Evolutionary conservation across 1,139 yeast genomes (phyloP).

Genomic region (Yamadazyma spencermartinsiae): DNA sequence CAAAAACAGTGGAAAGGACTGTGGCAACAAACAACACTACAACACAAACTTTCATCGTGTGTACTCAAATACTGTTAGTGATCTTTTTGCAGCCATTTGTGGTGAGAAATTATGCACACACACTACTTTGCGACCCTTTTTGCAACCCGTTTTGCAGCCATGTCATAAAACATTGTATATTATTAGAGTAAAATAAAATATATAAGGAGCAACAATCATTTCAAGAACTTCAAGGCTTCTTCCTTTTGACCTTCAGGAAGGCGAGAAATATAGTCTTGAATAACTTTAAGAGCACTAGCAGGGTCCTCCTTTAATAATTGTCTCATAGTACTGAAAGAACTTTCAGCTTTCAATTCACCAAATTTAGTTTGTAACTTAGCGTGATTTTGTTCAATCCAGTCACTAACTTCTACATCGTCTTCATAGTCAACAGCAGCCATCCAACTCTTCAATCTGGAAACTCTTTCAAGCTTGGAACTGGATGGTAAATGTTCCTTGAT

Average conservation of each 20-base stretch:
- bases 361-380: slow-evolving; percentile 59
- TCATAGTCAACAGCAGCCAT: slow-evolving; percentile 72
- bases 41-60: no score
- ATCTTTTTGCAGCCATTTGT: not conserved
- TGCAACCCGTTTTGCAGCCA: not conserved
- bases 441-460: slow-evolving; percentile 88
- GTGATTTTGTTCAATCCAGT: slow-evolving; percentile 84
- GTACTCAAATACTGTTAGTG: no score
- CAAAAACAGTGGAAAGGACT: not conserved
- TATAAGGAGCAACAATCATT: slow-evolving; percentile 21
- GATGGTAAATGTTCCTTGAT: slow-evolving; percentile 64
- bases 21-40: not conserved
- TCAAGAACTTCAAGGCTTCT: slow-evolving; percentile 47
- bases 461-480: slow-evolving; percentile 68
- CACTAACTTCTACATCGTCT: slow-evolving; percentile 76
- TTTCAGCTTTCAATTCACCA: slow-evolving; percentile 64
- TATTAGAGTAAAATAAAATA: no score
- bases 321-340: slow-evolving; percentile 61
- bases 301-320: slow-evolving; percentile 59
- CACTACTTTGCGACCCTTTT: not conserved
- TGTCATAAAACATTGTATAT: no score
- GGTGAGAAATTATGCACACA: not conserved
- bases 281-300: slow-evolving; percentile 52
- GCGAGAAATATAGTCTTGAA: slow-evolving; percentile 60
- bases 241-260: slow-evolving; percentile 54